Percentiles rank a stretch among this genome's conserved stretches.
phyloP scores from a whole-genome alignment of 2,329 filamentous ascomycete species.

The Fusarium mangiferae region DNA sequence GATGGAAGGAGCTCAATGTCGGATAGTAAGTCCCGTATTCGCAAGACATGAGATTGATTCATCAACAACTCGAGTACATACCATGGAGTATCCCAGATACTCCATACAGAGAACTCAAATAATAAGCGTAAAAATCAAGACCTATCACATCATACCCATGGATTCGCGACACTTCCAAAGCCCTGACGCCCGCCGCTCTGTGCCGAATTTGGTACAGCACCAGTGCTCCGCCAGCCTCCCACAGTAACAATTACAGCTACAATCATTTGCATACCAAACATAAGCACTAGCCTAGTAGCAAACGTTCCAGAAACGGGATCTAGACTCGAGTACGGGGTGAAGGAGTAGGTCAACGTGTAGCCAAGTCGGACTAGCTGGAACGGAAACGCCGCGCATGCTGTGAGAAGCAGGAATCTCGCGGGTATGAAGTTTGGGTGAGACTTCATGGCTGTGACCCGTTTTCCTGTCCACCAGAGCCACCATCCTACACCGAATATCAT shows the following conservation, averaged over 20 bases:
- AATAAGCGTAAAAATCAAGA: accelerated
- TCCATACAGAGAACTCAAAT: accelerated
- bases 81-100: not conserved
- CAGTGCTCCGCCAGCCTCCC: not conserved
- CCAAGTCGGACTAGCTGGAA: not conserved
- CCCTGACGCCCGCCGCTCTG: not conserved
- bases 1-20: not conserved
- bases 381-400: not conserved
- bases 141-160: not conserved
- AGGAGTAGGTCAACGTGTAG: not conserved
- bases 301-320: not conserved
- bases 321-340: not conserved
- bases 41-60: not conserved
- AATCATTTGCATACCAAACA: not conserved
- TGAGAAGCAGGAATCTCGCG: not conserved
- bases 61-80: too few relatives aligned
- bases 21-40: not conserved
- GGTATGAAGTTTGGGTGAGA: not conserved
- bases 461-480: not conserved
- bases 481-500: not conserved
- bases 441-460: not conserved
- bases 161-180: not conserved
- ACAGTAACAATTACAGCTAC: not conserved
- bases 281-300: not conserved
- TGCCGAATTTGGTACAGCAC: not conserved